Percentiles rank a stretch among this genome's conserved stretches.
Conservation (phyloP, 2,329 filamentous ascomycete species). For the Penicillium sp. region DNA sequence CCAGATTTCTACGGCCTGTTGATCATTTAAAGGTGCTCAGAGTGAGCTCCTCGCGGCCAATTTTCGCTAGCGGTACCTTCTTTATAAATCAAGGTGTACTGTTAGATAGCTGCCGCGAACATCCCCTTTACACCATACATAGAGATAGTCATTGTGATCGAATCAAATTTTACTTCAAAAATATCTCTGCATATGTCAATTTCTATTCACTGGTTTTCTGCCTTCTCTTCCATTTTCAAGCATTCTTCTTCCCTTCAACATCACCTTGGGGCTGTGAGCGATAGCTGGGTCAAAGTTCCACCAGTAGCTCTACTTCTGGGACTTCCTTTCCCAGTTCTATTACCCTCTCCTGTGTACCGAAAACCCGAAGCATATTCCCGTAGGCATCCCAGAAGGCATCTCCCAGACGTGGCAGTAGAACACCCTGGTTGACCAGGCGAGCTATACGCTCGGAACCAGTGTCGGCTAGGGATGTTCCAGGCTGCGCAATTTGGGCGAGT, state of each 20-base stretch:
- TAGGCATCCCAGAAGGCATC: conserved; percentile 58
- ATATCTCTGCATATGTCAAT: not conserved
- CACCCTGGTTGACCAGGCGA: conserved; percentile 33
- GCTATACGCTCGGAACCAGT: conserved; percentile 15
- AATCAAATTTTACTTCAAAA: not conserved
- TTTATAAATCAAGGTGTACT: conserved; percentile 65
- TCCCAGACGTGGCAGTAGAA: conserved; percentile 53
- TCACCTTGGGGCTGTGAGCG: not conserved
- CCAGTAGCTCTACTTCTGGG: not conserved
- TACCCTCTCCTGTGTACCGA: conserved; percentile 57
- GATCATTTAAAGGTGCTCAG: conserved; percentile 93
- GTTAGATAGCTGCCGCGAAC: conserved; percentile 98
- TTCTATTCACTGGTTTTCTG: not conserved
- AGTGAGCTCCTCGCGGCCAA: conserved; percentile 73
- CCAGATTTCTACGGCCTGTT: conserved; percentile 68
- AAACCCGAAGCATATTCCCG: conserved; percentile 60
- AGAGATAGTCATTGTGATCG: not conserved
- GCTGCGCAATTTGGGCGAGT: not conserved
- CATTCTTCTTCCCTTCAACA: not conserved
- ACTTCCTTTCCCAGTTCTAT: conserved; percentile 25
- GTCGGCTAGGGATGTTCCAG: conserved; percentile 1
- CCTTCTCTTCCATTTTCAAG: not conserved
- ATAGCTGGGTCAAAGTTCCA: not conserved
- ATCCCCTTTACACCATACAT: conserved; percentile 39
- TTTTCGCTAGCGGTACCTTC: conserved; percentile 99